Base-by-base conservation (phyloP, 805 yeast genomes). In the Saccharomycopsis sp. region DNA sequence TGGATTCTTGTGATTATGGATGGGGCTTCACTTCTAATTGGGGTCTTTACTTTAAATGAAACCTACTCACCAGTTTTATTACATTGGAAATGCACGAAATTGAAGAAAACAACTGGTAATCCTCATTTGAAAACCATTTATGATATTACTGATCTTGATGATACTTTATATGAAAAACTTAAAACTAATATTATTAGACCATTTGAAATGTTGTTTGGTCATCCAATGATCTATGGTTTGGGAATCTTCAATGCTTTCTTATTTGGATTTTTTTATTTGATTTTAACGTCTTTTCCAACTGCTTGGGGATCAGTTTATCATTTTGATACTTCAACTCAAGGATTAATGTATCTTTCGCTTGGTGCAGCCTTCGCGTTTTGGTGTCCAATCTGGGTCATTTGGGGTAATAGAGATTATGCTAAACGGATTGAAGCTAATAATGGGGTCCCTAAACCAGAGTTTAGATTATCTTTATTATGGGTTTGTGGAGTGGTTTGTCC, bases 401-500 rank as follows among this genome's bases (percentile, higher is more conserved):
- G 9, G 2, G 12, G 21, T 8, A 21, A 32, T 18, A 14, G 17
- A 9, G 19, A 18, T 18, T 32, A 32, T 18, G 9, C 9, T 13
- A 15, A 49, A 21, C 28, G n/a, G 12, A 31, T 41, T 12, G 19
- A 19, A 25, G 10, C 9, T n/a, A 8, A 74, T 48, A 60, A 61
- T 14, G 82, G 81, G 9, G 70, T 70, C 10, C 51, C 72, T n/a
- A 72, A 72, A 47, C 85, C 84, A 1, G 86, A 78, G 51, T 76
- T 55, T 52, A 60, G 82, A 34, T 54, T 79, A 26, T 78, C 78
- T 13, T 58, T 69, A 38, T 53, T 76, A 25, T 61, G 72, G 45
- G 56, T 62, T 13, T 60, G 71, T 15, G 75, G 80, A 1, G 46
- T 77, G 25, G 49, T 67, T n/a, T 64, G 74, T 48, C 70, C 77